phyloP scores from a whole-genome alignment of 164 flowering plant genomes.

The Akebia trifoliata region DNA sequence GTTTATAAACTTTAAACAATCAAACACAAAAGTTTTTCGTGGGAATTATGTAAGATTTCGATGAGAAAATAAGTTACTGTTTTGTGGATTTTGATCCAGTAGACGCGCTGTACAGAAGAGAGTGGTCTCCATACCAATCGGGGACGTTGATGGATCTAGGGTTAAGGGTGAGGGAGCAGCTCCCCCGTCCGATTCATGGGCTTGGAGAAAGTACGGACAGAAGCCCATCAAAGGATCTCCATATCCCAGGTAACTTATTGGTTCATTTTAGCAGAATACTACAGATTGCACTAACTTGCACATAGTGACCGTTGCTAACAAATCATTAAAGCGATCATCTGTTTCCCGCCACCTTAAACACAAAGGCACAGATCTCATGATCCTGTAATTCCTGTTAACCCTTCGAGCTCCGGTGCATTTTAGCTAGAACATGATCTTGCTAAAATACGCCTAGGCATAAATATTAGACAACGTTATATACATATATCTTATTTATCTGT shows the following conservation, averaged over 20 bases:
- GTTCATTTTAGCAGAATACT: too few species aligned
- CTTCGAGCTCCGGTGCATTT: too few species aligned
- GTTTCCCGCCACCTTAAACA: too few species aligned
- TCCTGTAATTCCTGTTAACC: too few species aligned
- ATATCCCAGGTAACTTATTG: constrained; percentile 71
- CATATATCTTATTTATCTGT: not conserved
- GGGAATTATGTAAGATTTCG: constrained; percentile 9
- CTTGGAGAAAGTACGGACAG: constrained; percentile 95
- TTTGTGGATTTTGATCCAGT: constrained; percentile 22
- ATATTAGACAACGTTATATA: not conserved
- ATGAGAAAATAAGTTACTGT: not conserved
- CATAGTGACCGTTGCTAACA: too few species aligned
- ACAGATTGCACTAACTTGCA: too few species aligned
- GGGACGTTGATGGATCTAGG: constrained; percentile 45
- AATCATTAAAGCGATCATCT: too few species aligned
- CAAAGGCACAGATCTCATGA: too few species aligned
- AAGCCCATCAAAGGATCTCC: constrained; percentile 95
- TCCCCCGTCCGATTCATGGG: constrained; percentile 87
- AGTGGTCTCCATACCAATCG: constrained; percentile 73
- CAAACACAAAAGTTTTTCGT: too few species aligned
- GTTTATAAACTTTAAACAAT: too few species aligned
- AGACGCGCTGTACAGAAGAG: constrained; percentile 52
- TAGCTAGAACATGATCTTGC: too few species aligned
- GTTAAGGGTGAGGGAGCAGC: constrained; percentile 54
- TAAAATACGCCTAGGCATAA: too few species aligned